phyloP scores from a whole-genome alignment of 805 yeast genomes.

The Metschnikowia aberdeeniae region DNA sequence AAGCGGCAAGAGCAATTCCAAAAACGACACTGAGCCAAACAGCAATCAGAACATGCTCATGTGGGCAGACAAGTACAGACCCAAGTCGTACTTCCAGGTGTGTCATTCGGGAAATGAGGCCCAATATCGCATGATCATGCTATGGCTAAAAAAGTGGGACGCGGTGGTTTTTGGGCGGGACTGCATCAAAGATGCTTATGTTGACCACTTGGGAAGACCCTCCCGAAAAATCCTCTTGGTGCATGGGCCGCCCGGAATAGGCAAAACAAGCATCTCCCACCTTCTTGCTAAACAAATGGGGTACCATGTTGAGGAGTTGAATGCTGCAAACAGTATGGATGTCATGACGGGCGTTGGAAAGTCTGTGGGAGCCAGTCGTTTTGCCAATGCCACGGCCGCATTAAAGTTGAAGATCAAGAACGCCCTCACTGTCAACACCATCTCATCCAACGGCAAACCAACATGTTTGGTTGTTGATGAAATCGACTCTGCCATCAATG shows the following conservation, averaged over 20 bases:
- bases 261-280: slow-evolving; percentile 88
- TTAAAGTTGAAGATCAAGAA: slow-evolving; percentile 40
- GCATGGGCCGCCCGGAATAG: slow-evolving; percentile 92
- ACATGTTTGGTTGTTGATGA: slow-evolving; percentile 86
- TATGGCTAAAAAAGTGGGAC: slow-evolving; percentile 41
- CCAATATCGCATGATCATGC: slow-evolving; percentile 34
- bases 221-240: slow-evolving; percentile 61
- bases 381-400: slow-evolving; percentile 26
- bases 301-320: slow-evolving; percentile 75
- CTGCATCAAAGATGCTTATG: slow-evolving; percentile 8
- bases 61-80: slow-evolving; percentile 42
- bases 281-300: slow-evolving; percentile 79
- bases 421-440: slow-evolving; percentile 55
- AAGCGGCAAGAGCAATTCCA: background rate
- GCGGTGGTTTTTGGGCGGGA: slow-evolving; percentile 28
- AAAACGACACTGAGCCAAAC: background rate
- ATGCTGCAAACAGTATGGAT: slow-evolving; percentile 57
- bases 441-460: slow-evolving; percentile 67
- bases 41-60: slow-evolving; percentile 9
- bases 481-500: slow-evolving; percentile 53
- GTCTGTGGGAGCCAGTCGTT: slow-evolving; percentile 13
- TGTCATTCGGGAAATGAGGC: slow-evolving; percentile 45
- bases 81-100: slow-evolving; percentile 30
- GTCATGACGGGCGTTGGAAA: slow-evolving; percentile 23
- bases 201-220: slow-evolving; percentile 35